Conservation (phyloP, 441 rosid genomes). For the Metrosideros polymorpha region DNA sequence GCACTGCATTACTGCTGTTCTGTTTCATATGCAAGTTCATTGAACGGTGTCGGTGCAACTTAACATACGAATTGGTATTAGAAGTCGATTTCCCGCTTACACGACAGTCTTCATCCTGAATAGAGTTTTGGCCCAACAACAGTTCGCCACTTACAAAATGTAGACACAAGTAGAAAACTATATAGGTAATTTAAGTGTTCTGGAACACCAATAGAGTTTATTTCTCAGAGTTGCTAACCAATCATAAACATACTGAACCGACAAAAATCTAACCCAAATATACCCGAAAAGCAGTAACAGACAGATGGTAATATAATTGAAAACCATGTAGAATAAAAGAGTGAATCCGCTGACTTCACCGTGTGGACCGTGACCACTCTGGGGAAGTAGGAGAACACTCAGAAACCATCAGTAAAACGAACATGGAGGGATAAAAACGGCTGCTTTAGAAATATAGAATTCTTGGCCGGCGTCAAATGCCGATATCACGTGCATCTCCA, state of each 20-base stretch:
- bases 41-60: neutral
- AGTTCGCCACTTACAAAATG: neutral
- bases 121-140: neutral
- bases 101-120: neutral
- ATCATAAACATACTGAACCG: neutral
- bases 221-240: neutral
- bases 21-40: neutral
- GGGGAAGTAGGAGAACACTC: constrained; percentile 5
- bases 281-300: constrained; percentile 4
- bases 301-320: neutral
- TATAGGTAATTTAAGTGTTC: neutral
- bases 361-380: neutral
- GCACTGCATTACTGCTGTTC: neutral
- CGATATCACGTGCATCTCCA: neutral
- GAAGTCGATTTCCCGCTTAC: neutral
- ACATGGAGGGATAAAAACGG: constrained; percentile 13
- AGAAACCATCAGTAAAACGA: neutral
- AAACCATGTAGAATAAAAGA: neutral
- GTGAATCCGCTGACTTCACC: neutral
- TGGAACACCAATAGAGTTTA: neutral
- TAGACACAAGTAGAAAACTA: neutral
- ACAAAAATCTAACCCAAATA: neutral
- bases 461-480: neutral
- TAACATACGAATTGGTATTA: neutral
- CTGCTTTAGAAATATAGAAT: neutral